Percentiles rank a stretch among this genome's conserved stretches.
Conservation (phyloP, 2,329 filamentous ascomycete species). For the Dactylellina cionopaga region DNA sequence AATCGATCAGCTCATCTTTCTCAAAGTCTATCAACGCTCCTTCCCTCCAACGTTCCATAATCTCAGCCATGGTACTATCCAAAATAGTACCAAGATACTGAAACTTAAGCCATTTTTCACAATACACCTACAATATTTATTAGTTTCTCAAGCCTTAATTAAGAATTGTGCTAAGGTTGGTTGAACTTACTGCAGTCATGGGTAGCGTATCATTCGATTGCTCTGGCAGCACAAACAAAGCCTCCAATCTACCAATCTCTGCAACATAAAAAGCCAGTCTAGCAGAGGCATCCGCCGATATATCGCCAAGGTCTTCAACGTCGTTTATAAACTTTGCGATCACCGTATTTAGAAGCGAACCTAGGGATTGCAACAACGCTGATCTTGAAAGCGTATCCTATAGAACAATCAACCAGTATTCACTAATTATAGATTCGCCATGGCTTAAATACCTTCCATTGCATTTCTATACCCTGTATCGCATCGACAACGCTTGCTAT, state of each 20-base stretch:
- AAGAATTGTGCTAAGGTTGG: no score
- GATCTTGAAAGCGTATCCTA: constrained; percentile 54
- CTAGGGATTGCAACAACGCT: constrained; percentile 55
- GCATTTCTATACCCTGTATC: constrained; percentile 65
- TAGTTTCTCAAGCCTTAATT: no score
- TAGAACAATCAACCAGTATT: no score
- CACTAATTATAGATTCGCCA: background rate
- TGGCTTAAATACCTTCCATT: constrained; percentile 48
- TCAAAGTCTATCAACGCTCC: constrained; percentile 54
- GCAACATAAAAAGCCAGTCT: constrained; percentile 53
- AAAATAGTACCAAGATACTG: constrained; percentile 56
- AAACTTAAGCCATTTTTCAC: constrained; percentile 56
- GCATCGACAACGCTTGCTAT: constrained; percentile 67
- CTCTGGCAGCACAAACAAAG: constrained; percentile 43
- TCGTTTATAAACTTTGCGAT: constrained; percentile 55
- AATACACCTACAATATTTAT: constrained; percentile 53
- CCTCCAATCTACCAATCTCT: constrained; percentile 53
- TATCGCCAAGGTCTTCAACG: constrained; percentile 56
- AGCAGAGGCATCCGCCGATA: constrained; percentile 55
- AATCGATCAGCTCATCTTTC: constrained; percentile 55
- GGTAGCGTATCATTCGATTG: constrained; percentile 42
- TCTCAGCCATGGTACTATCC: constrained; percentile 56
- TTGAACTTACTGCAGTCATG: constrained; percentile 48
- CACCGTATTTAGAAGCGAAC: constrained; percentile 54
- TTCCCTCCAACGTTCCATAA: constrained; percentile 56